phyloP scores from a whole-genome alignment of 768 basidiomycete species.

The Lactifluus echinatus region DNA sequence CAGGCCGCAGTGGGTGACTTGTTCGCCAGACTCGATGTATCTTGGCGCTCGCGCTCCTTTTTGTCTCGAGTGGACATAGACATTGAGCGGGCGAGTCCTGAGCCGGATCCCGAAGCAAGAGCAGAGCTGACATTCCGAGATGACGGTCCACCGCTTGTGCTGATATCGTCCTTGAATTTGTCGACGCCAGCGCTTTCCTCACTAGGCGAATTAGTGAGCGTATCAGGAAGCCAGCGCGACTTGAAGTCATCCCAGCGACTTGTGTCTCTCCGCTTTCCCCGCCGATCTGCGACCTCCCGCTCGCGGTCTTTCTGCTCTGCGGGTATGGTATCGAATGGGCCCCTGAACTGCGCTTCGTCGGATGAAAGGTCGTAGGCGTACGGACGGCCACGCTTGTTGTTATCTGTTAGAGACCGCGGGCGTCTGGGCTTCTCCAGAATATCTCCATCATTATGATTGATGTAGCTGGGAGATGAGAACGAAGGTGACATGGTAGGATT shows the following conservation, averaged over 20 bases:
- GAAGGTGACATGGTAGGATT: background rate
- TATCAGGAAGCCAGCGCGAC: conserved; percentile 42
- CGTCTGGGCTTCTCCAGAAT: conserved; percentile 27
- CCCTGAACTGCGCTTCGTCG: conserved; percentile 46
- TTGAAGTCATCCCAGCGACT: conserved; percentile 37
- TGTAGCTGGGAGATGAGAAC: background rate
- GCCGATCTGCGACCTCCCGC: conserved; percentile 38
- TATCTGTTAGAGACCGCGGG: conserved; percentile 16
- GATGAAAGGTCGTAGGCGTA: conserved; percentile 28
- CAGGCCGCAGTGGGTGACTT: conserved; percentile 38
- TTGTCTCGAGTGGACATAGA: conserved; percentile 4
- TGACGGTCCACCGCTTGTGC: background rate
- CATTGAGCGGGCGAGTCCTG: background rate
- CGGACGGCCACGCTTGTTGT: conserved; percentile 29
- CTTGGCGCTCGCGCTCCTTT: conserved; percentile 9
- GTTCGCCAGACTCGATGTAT: conserved; percentile 20
- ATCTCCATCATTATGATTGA: conserved; percentile 22
- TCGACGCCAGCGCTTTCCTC: conserved; percentile 32
- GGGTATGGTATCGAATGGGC: conserved; percentile 44
- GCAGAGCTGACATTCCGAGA: background rate
- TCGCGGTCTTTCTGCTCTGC: conserved; percentile 31
- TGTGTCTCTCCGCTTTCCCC: conserved; percentile 45
- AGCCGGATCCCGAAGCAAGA: conserved; percentile 3
- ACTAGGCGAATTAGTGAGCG: conserved; percentile 35
- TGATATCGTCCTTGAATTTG: conserved; percentile 11